phyloP scores from a whole-genome alignment of 1,284 basidiomycete species.

The Pholiota adiposa region DNA sequence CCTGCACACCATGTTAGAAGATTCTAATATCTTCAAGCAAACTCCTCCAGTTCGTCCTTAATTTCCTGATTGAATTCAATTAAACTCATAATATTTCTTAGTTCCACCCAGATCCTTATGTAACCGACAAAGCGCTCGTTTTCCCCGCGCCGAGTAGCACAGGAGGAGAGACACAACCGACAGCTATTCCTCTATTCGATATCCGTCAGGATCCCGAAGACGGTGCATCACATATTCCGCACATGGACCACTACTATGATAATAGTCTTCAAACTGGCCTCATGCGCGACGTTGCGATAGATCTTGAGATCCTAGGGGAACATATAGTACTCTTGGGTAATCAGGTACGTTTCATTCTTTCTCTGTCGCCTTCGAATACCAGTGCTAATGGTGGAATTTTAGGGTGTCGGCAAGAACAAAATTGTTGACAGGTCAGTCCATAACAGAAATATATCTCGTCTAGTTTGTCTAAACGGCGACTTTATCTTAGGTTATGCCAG shows the following conservation, averaged over 20 bases:
- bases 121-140: conserved; percentile 42
- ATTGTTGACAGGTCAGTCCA: conserved; percentile 58
- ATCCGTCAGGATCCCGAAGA: conserved; percentile 53
- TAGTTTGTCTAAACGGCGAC: no score
- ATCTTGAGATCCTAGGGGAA: conserved; percentile 61
- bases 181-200: conserved; percentile 54
- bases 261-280: conserved; percentile 68
- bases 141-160: conserved; percentile 50
- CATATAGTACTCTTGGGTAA: conserved; percentile 70
- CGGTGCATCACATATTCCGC: conserved; percentile 57
- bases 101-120: conserved; percentile 53
- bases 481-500: conserved; percentile 51
- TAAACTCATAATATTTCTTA: conserved; percentile 27
- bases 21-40: conserved; percentile 48
- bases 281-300: conserved; percentile 66
- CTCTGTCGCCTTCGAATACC: neutral
- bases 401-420: conserved; percentile 75
- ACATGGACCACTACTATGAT: conserved; percentile 73
- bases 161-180: conserved; percentile 35
- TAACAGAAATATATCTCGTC: no score
- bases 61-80: no score
- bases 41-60: conserved; percentile 43
- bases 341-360: conserved; percentile 48
- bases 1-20: conserved; percentile 54
- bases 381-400: neutral